phyloP scores from a whole-genome alignment of 805 yeast genomes.

The Starmera dryadoides region DNA sequence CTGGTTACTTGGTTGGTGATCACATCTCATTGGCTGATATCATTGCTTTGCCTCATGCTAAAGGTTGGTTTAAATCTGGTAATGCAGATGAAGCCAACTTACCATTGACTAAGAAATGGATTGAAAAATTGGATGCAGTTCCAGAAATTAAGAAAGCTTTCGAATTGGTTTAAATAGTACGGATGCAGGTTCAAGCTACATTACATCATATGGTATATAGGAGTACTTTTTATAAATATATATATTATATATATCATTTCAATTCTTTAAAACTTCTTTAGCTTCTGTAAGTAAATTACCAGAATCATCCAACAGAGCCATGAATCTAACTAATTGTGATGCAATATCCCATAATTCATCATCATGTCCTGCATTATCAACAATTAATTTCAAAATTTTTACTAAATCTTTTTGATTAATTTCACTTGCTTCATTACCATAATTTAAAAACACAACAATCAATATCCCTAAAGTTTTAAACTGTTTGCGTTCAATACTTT shows the following conservation, averaged over 20 bases:
- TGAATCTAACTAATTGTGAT: slow-evolving; percentile 22
- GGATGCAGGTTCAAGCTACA: no score
- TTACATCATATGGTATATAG: no score
- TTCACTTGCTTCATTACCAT: slow-evolving; percentile 9
- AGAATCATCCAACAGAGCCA: slow-evolving; percentile 20
- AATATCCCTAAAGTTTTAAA: slow-evolving; percentile 40
- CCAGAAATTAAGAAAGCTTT: neutral
- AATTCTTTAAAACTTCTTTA: neutral
- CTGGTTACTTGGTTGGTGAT: slow-evolving; percentile 52
- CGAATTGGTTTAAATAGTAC: neutral
- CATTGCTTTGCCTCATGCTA: slow-evolving; percentile 29
- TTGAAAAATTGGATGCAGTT: neutral
- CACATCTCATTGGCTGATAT: slow-evolving; percentile 55
- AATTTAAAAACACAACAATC: slow-evolving; percentile 39
- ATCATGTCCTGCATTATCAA: slow-evolving; percentile 19
- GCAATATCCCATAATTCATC: slow-evolving; percentile 24
- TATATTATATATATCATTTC: neutral
- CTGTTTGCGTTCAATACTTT: slow-evolving; percentile 30
- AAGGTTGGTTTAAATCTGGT: slow-evolving; percentile 27
- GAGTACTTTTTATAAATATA: neutral
- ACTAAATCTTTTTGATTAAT: slow-evolving; percentile 15
- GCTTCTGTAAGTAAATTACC: slow-evolving; percentile 10
- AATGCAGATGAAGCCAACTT: neutral
- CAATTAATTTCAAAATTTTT: slow-evolving; percentile 17
- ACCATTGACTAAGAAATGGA: neutral